Conservation (phyloP, 257 asterid species). For the Jacaranda copaia region DNA sequence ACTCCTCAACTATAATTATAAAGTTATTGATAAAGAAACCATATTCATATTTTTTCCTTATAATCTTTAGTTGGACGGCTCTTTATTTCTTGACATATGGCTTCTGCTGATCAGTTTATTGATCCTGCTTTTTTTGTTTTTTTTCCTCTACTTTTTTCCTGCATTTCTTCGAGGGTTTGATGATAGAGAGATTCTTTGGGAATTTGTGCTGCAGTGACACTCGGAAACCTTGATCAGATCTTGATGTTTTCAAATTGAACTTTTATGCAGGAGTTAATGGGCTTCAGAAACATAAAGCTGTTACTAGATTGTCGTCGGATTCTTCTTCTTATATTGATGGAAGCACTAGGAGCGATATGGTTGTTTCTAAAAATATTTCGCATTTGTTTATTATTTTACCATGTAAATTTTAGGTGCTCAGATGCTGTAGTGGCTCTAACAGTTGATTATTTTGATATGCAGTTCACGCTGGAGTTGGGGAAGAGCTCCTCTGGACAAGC, state of each 20-base stretch:
- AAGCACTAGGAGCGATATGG: conserved; percentile 47
- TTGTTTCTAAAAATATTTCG: conserved; percentile 32
- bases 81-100: conserved; percentile 14
- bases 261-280: conserved; percentile 54
- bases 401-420: not conserved
- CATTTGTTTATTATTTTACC: not conserved
- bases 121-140: not conserved
- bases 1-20: not conserved
- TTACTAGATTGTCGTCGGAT: conserved; percentile 35
- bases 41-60: not conserved
- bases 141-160: too few species aligned
- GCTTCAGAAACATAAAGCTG: conserved; percentile 40
- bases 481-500: conserved; percentile 50
- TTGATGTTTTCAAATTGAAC: conserved; percentile 22
- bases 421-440: not conserved
- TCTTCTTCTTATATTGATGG: conserved; percentile 43
- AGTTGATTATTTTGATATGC: conserved; percentile 24
- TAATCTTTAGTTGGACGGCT: not conserved
- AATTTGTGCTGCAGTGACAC: conserved; percentile 12
- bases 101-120: not conserved
- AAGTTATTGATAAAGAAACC: not conserved
- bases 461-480: conserved; percentile 48
- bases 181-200: not conserved
- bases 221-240: not conserved
- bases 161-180: not conserved